A percentile compares a stretch with the other conserved stretches of the same genome.
These are phyloP conservation scores for Cytidiella melzeri DNA, from an alignment of 768 basidiomycete species.

Conservation along the genomic window DNA sequence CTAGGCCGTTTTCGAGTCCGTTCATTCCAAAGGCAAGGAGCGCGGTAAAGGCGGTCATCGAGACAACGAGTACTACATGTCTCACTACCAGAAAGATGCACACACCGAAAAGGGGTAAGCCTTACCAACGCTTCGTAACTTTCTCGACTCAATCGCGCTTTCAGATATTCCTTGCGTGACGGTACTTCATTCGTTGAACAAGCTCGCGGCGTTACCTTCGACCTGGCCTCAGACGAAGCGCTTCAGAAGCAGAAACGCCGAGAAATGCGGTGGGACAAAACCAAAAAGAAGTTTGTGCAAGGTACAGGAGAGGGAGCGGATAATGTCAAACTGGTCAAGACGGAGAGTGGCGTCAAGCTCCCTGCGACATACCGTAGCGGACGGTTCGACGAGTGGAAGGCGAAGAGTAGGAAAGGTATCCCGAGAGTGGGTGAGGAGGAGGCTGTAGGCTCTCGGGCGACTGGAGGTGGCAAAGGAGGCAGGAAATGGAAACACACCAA, in stretches of 20 bases:
- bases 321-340: conserved; percentile 89
- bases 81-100: conserved; percentile 84
- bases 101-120: conserved; percentile 84
- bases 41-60: conserved; percentile 48
- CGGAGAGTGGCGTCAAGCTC: conserved; percentile 86
- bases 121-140: background rate
- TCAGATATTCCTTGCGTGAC: conserved; percentile 82
- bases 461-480: conserved; percentile 32
- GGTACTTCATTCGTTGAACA: conserved; percentile 86
- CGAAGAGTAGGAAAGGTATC: conserved; percentile 63
- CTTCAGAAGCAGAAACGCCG: conserved; percentile 55
- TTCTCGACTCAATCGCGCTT: conserved; percentile 1
- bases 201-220: conserved; percentile 73
- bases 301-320: conserved; percentile 84
- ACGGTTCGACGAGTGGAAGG: conserved; percentile 93
- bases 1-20: conserved; percentile 62
- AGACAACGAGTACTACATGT: conserved; percentile 88
- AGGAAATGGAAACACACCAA: conserved; percentile 73
- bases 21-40: conserved; percentile 24
- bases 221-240: conserved; percentile 76
- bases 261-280: conserved; percentile 85
- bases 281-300: conserved; percentile 90
- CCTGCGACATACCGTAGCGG: conserved; percentile 93
- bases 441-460: conserved; percentile 30
- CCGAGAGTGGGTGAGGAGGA: conserved; percentile 85